phyloP scores from a whole-genome alignment of 371 early-diverging fungal species.

The Mortierella sp. region DNA sequence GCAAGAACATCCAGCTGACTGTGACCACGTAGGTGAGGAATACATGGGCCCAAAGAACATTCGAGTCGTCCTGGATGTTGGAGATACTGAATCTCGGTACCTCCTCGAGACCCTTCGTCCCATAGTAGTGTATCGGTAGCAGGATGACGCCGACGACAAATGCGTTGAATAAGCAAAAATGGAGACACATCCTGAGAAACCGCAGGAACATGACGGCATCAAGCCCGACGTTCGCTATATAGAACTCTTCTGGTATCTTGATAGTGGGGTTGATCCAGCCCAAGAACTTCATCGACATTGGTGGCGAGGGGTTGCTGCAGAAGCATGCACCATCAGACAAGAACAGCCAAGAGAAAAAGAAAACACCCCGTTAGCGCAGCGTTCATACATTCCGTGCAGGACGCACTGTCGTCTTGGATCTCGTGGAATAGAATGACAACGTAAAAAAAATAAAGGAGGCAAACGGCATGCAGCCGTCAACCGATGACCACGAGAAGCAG shows the following conservation, averaged over 20 bases:
- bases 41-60: conserved; percentile 64
- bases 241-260: conserved; percentile 60
- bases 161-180: conserved; percentile 62
- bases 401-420: too few relatives aligned
- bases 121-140: conserved; percentile 65
- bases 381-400: not conserved
- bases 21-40: conserved; percentile 59
- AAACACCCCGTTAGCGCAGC: conserved; percentile 10
- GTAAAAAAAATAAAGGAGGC: not conserved
- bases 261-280: conserved; percentile 57
- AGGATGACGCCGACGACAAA: conserved; percentile 63
- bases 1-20: conserved; percentile 66
- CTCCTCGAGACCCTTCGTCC: conserved; percentile 7
- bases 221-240: conserved; percentile 64
- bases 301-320: conserved; percentile 59
- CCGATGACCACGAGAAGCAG: too few relatives aligned
- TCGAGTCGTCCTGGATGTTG: conserved; percentile 57
- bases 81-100: conserved; percentile 57
- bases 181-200: conserved; percentile 71
- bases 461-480: not conserved
- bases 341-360: conserved; percentile 4
- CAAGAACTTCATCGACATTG: conserved; percentile 51
- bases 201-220: conserved; percentile 77
- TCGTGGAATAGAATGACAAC: too few relatives aligned
- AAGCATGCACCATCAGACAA: not conserved